A percentile compares a stretch with the other conserved stretches of the same genome.
Conservation (phyloP, 768 basidiomycete genomes). For the Paxillus rubicundulus region DNA sequence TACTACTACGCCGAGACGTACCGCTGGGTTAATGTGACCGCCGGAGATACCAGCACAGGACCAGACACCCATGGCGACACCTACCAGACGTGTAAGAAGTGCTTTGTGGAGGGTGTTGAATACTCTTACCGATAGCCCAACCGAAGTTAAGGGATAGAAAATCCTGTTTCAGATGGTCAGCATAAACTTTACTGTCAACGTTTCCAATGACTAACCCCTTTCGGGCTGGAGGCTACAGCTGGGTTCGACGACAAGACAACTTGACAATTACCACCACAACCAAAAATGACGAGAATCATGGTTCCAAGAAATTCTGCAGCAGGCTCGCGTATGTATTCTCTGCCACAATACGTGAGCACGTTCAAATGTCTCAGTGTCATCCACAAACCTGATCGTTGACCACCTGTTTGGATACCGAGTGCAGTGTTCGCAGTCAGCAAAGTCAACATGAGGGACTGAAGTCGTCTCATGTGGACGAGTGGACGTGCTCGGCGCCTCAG, state of each 20-base stretch:
- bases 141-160: constrained; percentile 28
- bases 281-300: constrained; percentile 58
- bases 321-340: constrained; percentile 52
- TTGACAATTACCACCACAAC: constrained; percentile 57
- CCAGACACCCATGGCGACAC: constrained; percentile 68
- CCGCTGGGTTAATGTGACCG: constrained; percentile 74
- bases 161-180: constrained; percentile 9
- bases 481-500: constrained; percentile 19
- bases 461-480: constrained; percentile 6
- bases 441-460: constrained; percentile 7
- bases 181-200: neutral
- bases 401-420: constrained; percentile 48
- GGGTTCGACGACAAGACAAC: constrained; percentile 47
- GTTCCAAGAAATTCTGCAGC: constrained; percentile 64
- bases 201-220: constrained; percentile 47
- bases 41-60: constrained; percentile 64
- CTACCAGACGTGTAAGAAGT: constrained; percentile 19
- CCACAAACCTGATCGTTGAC: constrained; percentile 52
- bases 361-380: neutral
- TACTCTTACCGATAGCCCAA: constrained; percentile 31
- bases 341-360: constrained; percentile 12
- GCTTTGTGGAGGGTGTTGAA: neutral
- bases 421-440: constrained; percentile 34
- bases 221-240: constrained; percentile 44
- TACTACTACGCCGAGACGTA: constrained; percentile 26